Percentiles rank a stretch among this genome's conserved stretches.
phyloP scores from a whole-genome alignment of 169 alveolate genomes.

The Cryptosporidium ryanae region DNA sequence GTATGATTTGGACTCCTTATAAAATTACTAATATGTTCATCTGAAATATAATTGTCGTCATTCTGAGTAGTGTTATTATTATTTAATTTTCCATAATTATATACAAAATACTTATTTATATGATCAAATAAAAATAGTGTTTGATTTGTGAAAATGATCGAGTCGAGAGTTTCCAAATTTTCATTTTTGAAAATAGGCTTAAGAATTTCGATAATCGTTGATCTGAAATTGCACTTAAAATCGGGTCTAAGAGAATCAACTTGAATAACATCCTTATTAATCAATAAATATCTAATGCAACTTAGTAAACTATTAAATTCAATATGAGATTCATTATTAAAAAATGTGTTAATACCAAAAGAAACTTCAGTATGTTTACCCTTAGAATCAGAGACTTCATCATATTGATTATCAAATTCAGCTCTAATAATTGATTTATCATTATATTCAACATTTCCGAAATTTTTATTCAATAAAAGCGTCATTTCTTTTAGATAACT shows the following conservation, averaged over 20 bases:
- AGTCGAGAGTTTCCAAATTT: conserved; percentile 27
- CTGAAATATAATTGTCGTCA: not conserved
- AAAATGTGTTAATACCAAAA: conserved; percentile 12
- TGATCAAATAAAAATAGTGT: conserved; percentile 23
- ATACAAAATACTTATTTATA: not conserved
- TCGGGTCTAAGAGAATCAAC: conserved; percentile 20
- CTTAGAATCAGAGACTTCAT: not conserved
- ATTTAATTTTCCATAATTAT: not conserved
- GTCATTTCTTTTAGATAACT: not conserved
- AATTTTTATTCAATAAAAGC: conserved; percentile 14
- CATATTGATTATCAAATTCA: not conserved
- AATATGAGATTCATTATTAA: conserved; percentile 11
- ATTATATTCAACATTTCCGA: not conserved
- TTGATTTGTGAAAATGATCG: conserved; percentile 26
- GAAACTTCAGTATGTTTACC: not conserved
- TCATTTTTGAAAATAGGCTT: conserved; percentile 20
- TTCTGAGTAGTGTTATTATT: not conserved
- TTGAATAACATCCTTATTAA: conserved; percentile 27
- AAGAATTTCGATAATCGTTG: conserved; percentile 12
- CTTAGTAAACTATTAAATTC: conserved; percentile 31
- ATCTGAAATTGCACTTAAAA: conserved; percentile 9
- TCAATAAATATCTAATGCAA: conserved; percentile 28
- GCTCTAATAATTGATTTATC: not conserved
- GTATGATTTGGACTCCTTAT: conserved; percentile 53
- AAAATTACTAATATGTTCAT: not conserved